A percentile compares a stretch with the other conserved stretches of the same genome.
phyloP scores from a whole-genome alignment of 139 green algal genomes.

The Chlamydomonas schloesseri region DNA sequence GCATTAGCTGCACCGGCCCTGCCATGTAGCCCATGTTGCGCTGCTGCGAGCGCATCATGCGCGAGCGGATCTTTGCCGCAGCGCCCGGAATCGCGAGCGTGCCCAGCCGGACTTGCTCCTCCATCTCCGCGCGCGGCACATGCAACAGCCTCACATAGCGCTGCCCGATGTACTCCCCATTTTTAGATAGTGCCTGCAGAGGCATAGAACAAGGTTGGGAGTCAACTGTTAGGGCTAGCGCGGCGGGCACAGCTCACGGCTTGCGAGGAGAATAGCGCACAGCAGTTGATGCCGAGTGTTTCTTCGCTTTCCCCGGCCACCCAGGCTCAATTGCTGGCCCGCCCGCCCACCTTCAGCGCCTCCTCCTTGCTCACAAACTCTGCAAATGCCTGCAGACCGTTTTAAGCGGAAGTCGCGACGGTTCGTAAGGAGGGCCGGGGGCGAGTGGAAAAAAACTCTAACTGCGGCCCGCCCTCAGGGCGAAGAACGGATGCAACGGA shows the following conservation, averaged over 20 bases:
- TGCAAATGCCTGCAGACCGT: constrained; percentile 60
- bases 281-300: neutral
- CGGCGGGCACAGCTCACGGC: too few relatives aligned
- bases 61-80: constrained; percentile 64
- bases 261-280: too few relatives aligned
- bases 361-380: constrained; percentile 71
- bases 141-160: constrained; percentile 79
- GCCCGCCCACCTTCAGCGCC: constrained; percentile 45
- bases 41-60: constrained; percentile 57
- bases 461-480: neutral
- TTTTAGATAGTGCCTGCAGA: constrained; percentile 72
- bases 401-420: neutral
- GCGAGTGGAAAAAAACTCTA: neutral
- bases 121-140: constrained; percentile 77
- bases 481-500: neutral
- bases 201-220: neutral
- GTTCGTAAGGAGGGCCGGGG: too few relatives aligned
- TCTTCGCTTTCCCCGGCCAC: neutral
- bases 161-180: constrained; percentile 78
- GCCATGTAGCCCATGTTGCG: constrained; percentile 20
- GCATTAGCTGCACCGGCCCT: constrained; percentile 41
- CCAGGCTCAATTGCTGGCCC: neutral
- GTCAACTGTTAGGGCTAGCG: too few relatives aligned
- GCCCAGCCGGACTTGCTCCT: constrained; percentile 72
- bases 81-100: constrained; percentile 68